These are phyloP conservation scores for Salix dunnii DNA, from an alignment of 345 rosid species.

Conservation along the genomic window DNA sequence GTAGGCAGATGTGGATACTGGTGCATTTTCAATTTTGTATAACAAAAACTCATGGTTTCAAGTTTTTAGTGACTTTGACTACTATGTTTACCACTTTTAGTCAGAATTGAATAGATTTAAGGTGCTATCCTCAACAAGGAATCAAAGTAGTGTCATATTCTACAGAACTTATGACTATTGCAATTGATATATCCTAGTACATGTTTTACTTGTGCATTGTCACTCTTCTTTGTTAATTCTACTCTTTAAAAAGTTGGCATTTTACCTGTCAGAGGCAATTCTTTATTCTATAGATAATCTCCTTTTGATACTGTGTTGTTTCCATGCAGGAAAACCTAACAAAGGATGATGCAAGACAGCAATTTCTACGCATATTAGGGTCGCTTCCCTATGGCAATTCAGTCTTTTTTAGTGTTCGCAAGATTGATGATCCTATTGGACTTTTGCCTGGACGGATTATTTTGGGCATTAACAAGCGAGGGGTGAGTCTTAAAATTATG, in stretches of 20 bases:
- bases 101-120: background rate
- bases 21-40: background rate
- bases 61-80: background rate
- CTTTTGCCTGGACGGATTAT: constrained; percentile 89
- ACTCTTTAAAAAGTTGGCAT: background rate
- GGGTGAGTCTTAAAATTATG: constrained; percentile 52
- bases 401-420: constrained; percentile 85
- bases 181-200: background rate
- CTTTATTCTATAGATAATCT: background rate
- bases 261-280: background rate
- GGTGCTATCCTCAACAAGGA: background rate
- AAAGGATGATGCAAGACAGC: constrained; percentile 97
- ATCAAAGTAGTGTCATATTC: background rate
- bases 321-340: constrained; percentile 67
- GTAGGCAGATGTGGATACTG: background rate
- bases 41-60: background rate
- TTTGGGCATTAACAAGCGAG: constrained; percentile 94
- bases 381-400: constrained; percentile 92
- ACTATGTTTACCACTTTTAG: background rate
- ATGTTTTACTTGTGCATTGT: background rate
- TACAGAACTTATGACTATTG: background rate
- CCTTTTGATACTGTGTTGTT: background rate
- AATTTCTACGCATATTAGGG: constrained; percentile 75
- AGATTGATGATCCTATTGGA: constrained; percentile 97
- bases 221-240: background rate